Evolutionary conservation across 2,329 filamentous ascomycete genomes (phyloP).

Genomic region (Biscogniauxia sp.): DNA sequence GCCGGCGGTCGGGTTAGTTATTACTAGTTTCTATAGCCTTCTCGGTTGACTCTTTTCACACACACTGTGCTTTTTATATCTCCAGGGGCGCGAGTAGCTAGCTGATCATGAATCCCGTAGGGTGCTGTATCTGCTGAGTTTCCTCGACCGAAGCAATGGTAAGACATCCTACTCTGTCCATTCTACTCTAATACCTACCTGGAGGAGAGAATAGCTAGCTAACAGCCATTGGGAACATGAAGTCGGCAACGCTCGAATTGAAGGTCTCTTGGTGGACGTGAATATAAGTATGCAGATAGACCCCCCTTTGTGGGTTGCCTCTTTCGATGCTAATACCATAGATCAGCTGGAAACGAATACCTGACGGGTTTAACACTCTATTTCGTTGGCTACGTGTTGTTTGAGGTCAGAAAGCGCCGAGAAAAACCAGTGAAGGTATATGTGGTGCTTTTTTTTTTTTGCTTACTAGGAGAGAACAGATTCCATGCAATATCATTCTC

Average conservation of each 20-base stretch:
- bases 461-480: slow-evolving; percentile 30
- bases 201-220: slow-evolving; percentile 3
- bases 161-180: slow-evolving; percentile 23
- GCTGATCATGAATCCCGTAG: slow-evolving; percentile 1
- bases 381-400: slow-evolving; percentile 60
- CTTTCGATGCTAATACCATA: not conserved
- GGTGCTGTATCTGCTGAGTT: slow-evolving; percentile 54
- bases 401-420: slow-evolving; percentile 42
- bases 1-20: slow-evolving; percentile 45
- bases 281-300: slow-evolving; percentile 45
- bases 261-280: slow-evolving; percentile 51
- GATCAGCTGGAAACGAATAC: slow-evolving; percentile 57
- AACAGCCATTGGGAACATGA: not conserved
- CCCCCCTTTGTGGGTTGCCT: too few relatives aligned
- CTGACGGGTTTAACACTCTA: slow-evolving; percentile 65
- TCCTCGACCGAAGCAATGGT: slow-evolving; percentile 58
- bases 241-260: slow-evolving; percentile 59
- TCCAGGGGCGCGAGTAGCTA: not conserved
- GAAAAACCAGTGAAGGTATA: not conserved
- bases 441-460: not conserved
- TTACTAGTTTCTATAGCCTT: not conserved
- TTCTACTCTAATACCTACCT: slow-evolving; percentile 33
- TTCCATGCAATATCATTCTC: slow-evolving; percentile 61
- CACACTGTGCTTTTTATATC: too few relatives aligned
- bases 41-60: too few relatives aligned